Evolutionary conservation across 257 asterid genomes (phyloP), one percentile per base, ranked within the genome.

Genomic region (Solanum chaucha): DNA sequence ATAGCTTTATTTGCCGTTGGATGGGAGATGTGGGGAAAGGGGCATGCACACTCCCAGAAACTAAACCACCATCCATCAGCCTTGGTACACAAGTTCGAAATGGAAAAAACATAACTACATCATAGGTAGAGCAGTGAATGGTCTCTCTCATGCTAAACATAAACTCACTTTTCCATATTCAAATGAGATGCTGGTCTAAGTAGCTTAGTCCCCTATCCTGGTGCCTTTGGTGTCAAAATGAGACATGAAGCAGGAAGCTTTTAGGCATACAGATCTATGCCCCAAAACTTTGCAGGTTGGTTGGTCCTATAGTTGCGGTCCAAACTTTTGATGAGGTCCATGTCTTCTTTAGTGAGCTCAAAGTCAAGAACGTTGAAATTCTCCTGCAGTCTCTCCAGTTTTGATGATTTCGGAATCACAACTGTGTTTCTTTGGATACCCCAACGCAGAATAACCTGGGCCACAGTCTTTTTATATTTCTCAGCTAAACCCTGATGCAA

Each of bases 391-490:
- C 96, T 89, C 89, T 92, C 94, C 3, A 83, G 86, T 89, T 93
- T 93, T 12, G 96, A 93, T 88, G 96, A 55, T 92, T 93, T 93
- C 1, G 96, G 96, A 38, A 93, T 93, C 70, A 92, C 91, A 38
- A 84, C 92, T 8, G 92, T 91, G 86, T 87, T 86, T 51, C 96
- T 87, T 59, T 92, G 93, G 87, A 92, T 91, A 17, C 94, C 94
- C 95, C 95, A 93, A 30, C 94, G 93, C 38, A 93, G 94, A 78
- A 89, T 94, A 72, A 93, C 84, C 89, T 93, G 96, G 84, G 96
- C 94, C 36, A 91, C 93, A 0, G 93, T 90, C 91, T 87, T 92
- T 70, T 90, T 91, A 73, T 92, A 87, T 71, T 93, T 93, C 87
- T 90, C 89, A 40, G 93, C 92, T 83, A 92, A 65, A 82, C 90